Base-by-base conservation (phyloP, 139 green algal species). In the Pleodorina starrii region DNA sequence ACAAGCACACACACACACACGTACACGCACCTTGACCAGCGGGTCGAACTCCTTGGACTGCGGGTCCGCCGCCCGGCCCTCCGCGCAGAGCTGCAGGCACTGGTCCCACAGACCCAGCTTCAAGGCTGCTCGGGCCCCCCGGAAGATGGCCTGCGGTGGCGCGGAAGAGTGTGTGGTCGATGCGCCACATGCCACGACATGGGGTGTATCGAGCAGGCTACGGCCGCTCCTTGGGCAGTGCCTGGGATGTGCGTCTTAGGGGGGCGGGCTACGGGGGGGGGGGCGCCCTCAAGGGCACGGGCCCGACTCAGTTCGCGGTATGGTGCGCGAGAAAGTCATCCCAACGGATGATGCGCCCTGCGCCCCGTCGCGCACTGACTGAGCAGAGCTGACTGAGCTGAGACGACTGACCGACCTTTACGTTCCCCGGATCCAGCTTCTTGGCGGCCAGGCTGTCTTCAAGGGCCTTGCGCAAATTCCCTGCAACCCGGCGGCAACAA, bases 401-500 rank as follows among this genome's bases (percentile, higher is more conserved):
- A n/a, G n/a, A n/a, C n/a, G n/a, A n/a, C n/a, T n/a, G n/a, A 32
- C 54, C 29, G 54, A 94, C 95, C 92, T 98, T 98, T 46, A 96
- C 46, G 84, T 93, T 96, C 38, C 29, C 50, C 0, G 92, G 71
- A 2, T 86, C 57, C 25, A 86, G 29, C 10, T 3, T 3, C 19
- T 44, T 46, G 42, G 79, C 79, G 6, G 79, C 79, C 57, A 76
- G 16, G 23, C 36, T 50, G 59, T 86, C 79, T 1, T 86, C 59
- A 19, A 76, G 29, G 0, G 79, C 79, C 74, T 93, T 94, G 27
- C 94, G 84, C 72, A 93, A 95, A 92, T 98, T 98, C 36, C 93
- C 93, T 95, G 36, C 69, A 0, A 40, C 23, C 9, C 36, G n/a
- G 60, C 10, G 59, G 42, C 36, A 44, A 83, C 32, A 48, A 63